phyloP scores from a whole-genome alignment of 495 filamentous ascomycete genomes.

The Neurospora hispaniola region DNA sequence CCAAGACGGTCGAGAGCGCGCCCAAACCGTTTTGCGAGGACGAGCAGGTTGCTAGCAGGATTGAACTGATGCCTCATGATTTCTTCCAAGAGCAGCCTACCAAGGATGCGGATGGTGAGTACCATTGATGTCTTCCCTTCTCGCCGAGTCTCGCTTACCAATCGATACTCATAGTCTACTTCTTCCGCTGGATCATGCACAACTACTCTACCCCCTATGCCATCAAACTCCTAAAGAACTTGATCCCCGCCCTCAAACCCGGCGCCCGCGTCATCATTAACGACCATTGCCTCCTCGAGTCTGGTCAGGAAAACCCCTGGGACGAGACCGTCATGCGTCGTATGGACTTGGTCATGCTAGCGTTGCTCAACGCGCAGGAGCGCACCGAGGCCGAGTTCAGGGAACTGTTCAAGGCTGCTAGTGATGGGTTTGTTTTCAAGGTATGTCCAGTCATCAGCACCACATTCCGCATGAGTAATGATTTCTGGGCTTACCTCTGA shows the following conservation, averaged over 20 bases:
- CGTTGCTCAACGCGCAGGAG: slow-evolving; percentile 45
- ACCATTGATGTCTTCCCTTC: neutral
- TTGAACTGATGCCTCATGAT: slow-evolving; percentile 40
- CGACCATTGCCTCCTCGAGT: slow-evolving; percentile 39
- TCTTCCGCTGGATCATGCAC: slow-evolving; percentile 49
- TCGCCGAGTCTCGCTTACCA: neutral
- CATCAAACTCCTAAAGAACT: slow-evolving; percentile 38
- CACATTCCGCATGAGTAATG: neutral
- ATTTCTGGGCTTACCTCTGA: neutral
- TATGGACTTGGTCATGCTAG: slow-evolving; percentile 48
- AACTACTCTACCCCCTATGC: slow-evolving; percentile 50
- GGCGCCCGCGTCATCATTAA: slow-evolving; percentile 43
- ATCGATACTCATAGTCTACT: slow-evolving; percentile 31
- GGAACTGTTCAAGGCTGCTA: slow-evolving; percentile 35
- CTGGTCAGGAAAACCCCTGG: slow-evolving; percentile 31
- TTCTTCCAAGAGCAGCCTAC: slow-evolving; percentile 45
- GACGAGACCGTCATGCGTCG: slow-evolving; percentile 42
- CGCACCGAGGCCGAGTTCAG: slow-evolving; percentile 37
- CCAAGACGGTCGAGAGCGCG: slow-evolving; percentile 33
- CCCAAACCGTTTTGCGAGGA: slow-evolving; percentile 31
- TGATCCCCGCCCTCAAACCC: slow-evolving; percentile 46
- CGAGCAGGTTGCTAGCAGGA: slow-evolving; percentile 26
- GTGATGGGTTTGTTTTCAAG: slow-evolving; percentile 33
- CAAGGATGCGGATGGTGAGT: slow-evolving; percentile 37
- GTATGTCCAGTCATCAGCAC: slow-evolving; percentile 12